Percentiles rank a stretch among this genome's conserved stretches.
phyloP scores from a whole-genome alignment of 2,329 filamentous ascomycete species.

The Fusarium verrucosum region DNA sequence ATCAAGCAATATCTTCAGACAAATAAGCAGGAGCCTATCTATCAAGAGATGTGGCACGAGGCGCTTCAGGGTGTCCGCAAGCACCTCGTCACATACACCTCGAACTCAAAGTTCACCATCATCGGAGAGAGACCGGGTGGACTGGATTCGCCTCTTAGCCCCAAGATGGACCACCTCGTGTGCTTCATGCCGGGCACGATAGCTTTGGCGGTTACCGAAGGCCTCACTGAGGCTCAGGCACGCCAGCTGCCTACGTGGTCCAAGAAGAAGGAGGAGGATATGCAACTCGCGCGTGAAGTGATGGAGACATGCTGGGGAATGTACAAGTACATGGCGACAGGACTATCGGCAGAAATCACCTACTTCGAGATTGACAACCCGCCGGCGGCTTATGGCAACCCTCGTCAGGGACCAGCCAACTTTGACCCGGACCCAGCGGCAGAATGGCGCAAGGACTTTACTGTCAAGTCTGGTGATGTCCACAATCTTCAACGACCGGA shows the following conservation, averaged over 20 bases:
- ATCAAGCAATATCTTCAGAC: conserved; percentile 99
- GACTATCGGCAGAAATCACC: conserved; percentile 93
- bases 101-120: conserved; percentile 82
- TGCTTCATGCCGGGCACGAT: conserved; percentile 99
- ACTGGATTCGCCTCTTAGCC: conserved; percentile 69
- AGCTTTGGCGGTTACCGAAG: conserved; percentile 84
- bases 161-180: conserved; percentile 98
- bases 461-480: conserved; percentile 80
- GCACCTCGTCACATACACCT: conserved; percentile 89
- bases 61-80: conserved; percentile 86
- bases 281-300: conserved; percentile 85
- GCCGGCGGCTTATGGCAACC: conserved; percentile 66
- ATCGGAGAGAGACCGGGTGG: conserved; percentile 86
- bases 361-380: conserved; percentile 83
- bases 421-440: conserved; percentile 64
- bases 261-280: conserved; percentile 83
- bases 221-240: conserved; percentile 78
- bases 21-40: conserved; percentile 83
- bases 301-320: conserved; percentile 99
- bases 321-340: conserved; percentile 90
- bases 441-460: conserved; percentile 79
- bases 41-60: conserved; percentile 93
- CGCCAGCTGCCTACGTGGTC: conserved; percentile 78
- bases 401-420: conserved; percentile 58
- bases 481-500: conserved; percentile 97